Base-by-base conservation (phyloP, 768 basidiomycete species). In the Boletus edulis region DNA sequence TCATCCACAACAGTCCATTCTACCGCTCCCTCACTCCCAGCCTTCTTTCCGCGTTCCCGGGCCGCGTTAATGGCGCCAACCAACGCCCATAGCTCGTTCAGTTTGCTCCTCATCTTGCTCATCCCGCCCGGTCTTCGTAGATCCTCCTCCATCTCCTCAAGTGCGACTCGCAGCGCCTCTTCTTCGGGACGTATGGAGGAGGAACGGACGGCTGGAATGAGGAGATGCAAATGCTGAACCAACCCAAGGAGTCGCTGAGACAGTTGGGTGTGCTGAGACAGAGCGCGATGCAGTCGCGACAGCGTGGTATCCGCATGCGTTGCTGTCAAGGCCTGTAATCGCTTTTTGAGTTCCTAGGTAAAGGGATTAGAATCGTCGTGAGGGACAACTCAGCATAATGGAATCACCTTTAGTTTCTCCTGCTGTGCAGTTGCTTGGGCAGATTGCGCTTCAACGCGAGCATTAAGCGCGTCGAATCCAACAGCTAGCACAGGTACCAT, bases 1-100 rank as follows among this genome's bases (percentile, higher is more conserved):
- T 91, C 89, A 66, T 94, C 92, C 3, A 89, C 87, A n/a, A 93
- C 89, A 0, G 84, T 81, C 90, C 90, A 92, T 62, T 85, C 87
- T 9, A 79, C 77, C 15, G 48, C 53, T 1, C 76, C 77, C 15
- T 76, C 78, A 13, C 64, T 62, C 31, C 69, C 72, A 20, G 65
- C 70, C 57, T 78, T 77, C 55, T 74, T 69, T 45, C 76, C 78
- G 40, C 76, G 70, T 62, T 86, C 84, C 61, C 78, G 73, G 27
- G 82, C 78, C 9, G 79, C 80, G 50, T 80, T 80, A 17, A 93
- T 75, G 43, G 87, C 84, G 4, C 90, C 90, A 10, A 94, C 79
- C 14, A 90, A 74, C 15, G 89, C 90, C 92, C 92, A 94, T 27
- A 94, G 73, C 65, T 94, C 92, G 59, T 89, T 90, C 64, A 91